Evolutionary conservation across 108 stramenopile species (phyloP), one percentile per base, ranked within the genome.

Genomic region (Skeletonema costatum): DNA sequence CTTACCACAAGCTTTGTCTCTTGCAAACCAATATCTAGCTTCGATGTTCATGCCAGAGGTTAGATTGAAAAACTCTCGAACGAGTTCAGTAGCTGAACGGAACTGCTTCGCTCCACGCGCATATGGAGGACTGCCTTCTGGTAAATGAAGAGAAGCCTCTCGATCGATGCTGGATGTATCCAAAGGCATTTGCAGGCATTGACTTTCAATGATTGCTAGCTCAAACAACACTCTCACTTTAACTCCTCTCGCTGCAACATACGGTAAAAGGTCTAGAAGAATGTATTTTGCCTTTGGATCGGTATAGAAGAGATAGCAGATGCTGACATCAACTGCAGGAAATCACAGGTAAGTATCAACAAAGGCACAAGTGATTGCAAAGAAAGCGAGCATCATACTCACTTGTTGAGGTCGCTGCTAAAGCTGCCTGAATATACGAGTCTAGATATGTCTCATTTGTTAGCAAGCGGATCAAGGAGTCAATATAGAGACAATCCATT

Each of bases 171-270:
- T 64, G 50, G 50, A 51, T 51, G 50, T 5, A 21, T 19, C 50
- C 17, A 51, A 4, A 7, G 50, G 50, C 50, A 51, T 51, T 21
- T 51, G 50, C 0, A 51, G 19, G 50, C 19, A 21, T 36, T 70
- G 69, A 39, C 69, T 70, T 59, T 81, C 80, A n/a, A 76, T 13
- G 32, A 60, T 77, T 76, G 76, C 76, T 21, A 71, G 58, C 14
- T 81, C 80, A 60, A 81, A 41, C 13, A 81, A 35, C 0, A 80
- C 70, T 71, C 74, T n/a, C 8, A 80, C 74, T 59, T 69, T 41
- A 2, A 80, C 68, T 44, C 74, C 73, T 69, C 64, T 30, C 17
- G 33, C 29, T 12, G 66, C 48, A 12, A 65, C 78, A 39, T 67
- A 75, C 16, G 78, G 78, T 29, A 80, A 36, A 17, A 80, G 42